Conservation (phyloP, 176 grass and related monocot genomes). For the Elymus sibiricus region DNA sequence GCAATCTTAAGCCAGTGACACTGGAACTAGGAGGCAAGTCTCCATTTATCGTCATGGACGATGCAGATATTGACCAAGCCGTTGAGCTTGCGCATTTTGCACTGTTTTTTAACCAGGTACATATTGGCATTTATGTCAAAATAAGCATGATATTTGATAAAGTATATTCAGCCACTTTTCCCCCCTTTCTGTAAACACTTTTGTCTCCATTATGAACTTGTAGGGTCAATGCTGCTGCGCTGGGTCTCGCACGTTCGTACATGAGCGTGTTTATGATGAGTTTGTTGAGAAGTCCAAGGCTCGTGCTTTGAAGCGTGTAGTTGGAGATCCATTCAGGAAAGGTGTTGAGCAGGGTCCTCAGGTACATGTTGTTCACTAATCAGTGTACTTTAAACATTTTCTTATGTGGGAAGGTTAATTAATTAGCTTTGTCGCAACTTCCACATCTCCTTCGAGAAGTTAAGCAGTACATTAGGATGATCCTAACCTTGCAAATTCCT, state of each 20-base stretch:
- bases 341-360: constrained; percentile 95
- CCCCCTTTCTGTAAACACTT: not conserved
- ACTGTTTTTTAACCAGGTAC: constrained; percentile 96
- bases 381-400: not conserved
- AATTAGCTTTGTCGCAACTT: not conserved
- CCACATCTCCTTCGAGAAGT: not conserved
- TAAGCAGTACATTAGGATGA: not conserved
- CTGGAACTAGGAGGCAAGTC: constrained; percentile 97
- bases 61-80: constrained; percentile 82
- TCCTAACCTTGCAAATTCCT: not conserved
- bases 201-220: not conserved
- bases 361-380: constrained; percentile 36
- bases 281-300: constrained; percentile 96
- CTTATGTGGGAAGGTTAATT: not conserved
- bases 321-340: constrained; percentile 91
- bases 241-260: constrained; percentile 98
- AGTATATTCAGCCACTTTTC: not conserved
- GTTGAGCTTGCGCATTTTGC: constrained; percentile 96
- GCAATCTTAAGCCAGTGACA: constrained; percentile 92
- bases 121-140: not conserved
- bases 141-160: not conserved
- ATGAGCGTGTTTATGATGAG: constrained; percentile 86
- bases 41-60: constrained; percentile 94
- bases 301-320: constrained; percentile 76
- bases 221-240: constrained; percentile 94